Conservation (phyloP, 192 early-diverging fungal species). For the Backusella circina region DNA sequence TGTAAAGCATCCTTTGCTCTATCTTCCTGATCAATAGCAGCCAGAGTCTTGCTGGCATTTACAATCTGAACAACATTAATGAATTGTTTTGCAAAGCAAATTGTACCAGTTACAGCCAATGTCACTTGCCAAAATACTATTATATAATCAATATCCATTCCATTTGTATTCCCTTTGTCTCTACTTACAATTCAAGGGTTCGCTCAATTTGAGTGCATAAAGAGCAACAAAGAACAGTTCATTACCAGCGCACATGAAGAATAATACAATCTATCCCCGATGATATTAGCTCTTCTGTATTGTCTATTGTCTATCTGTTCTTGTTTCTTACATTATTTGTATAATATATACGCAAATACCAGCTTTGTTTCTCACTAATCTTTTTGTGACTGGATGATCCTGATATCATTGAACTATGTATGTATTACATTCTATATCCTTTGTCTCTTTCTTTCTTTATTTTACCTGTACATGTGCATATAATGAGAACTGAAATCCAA, state of each 20-base stretch:
- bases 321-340: constrained; percentile 65
- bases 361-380: constrained; percentile 69
- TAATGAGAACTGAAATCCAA: constrained; percentile 97
- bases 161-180: not conserved
- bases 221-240: constrained; percentile 89
- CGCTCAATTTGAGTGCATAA: constrained; percentile 55
- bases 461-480: constrained; percentile 96
- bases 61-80: constrained; percentile 94
- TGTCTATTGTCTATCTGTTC: not conserved
- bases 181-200: constrained; percentile 31
- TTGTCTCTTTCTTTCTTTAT: not conserved
- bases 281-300: not conserved
- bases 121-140: constrained; percentile 21
- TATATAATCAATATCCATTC: not conserved
- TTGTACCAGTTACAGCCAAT: constrained; percentile 53
- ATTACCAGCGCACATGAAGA: constrained; percentile 88
- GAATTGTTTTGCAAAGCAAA: constrained; percentile 86
- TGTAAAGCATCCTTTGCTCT: constrained; percentile 2
- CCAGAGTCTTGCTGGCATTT: constrained; percentile 81
- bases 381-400: constrained; percentile 91
- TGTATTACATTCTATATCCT: not conserved
- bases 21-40: constrained; percentile 63
- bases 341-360: constrained; percentile 88
- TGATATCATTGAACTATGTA: constrained; percentile 67
- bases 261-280: constrained; percentile 67